Percentiles rank a stretch among this genome's conserved stretches.
Evolutionary conservation across 352 stramenopile species (phyloP).

Genomic region (Globisporangium spinosum): DNA sequence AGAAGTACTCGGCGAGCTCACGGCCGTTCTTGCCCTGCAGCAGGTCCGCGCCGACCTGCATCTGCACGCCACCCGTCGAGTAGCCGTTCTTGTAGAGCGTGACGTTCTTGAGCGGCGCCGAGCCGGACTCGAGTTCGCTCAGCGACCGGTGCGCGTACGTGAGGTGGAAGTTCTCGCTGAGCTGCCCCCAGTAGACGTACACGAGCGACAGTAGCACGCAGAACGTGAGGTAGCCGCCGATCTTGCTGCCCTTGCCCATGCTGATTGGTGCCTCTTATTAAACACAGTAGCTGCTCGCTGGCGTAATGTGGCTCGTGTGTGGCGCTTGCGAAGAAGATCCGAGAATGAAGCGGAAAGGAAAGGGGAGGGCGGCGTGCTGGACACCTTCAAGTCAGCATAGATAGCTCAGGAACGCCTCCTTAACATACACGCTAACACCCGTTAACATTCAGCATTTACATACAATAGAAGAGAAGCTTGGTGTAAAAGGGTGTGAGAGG

Average conservation of each 20-base stretch:
- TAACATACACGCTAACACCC: background rate
- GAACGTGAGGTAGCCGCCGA: slow-evolving; percentile 37
- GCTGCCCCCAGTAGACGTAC: slow-evolving; percentile 51
- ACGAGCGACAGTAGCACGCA: slow-evolving; percentile 36
- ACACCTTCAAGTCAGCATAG: slow-evolving; percentile 11
- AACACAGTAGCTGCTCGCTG: background rate
- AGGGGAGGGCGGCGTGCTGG: background rate
- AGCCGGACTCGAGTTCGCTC: slow-evolving; percentile 27
- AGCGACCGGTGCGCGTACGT: slow-evolving; percentile 56
- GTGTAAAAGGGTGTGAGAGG: background rate
- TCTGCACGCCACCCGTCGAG: slow-evolving; percentile 67
- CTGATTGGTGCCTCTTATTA: background rate
- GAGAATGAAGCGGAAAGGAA: background rate
- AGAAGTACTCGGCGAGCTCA: slow-evolving; percentile 76
- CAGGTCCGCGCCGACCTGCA: slow-evolving; percentile 59
- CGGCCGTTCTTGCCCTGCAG: slow-evolving; percentile 41
- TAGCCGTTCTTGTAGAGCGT: slow-evolving; percentile 80
- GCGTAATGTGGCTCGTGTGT: background rate
- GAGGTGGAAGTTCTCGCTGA: slow-evolving; percentile 63
- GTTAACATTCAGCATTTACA: background rate
- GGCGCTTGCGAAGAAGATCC: background rate
- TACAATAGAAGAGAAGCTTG: background rate
- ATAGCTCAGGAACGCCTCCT: slow-evolving; percentile 1
- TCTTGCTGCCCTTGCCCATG: slow-evolving; percentile 53
- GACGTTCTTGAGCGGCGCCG: slow-evolving; percentile 51